Percentiles rank a stretch among this genome's conserved stretches.
Conservation (phyloP, 1,139 yeast genomes). For the Yamadazyma mexicana region DNA sequence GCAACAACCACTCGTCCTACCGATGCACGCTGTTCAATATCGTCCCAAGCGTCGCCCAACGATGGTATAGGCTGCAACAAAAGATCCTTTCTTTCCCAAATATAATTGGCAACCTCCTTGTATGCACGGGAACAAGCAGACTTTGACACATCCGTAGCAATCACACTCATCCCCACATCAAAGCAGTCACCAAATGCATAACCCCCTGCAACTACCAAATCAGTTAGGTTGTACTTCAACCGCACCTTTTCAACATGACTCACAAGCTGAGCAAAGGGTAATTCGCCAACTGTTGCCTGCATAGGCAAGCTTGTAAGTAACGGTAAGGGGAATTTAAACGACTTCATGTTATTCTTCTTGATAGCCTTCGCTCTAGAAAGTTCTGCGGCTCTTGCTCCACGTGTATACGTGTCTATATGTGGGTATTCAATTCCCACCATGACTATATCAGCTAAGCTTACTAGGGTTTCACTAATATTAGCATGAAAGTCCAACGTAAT, state of each 20-base stretch:
- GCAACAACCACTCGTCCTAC: slow-evolving; percentile 10
- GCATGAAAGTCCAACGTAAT: slow-evolving; percentile 12
- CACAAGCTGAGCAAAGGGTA: slow-evolving; percentile 5
- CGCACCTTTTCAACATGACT: slow-evolving; percentile 4
- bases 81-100: slow-evolving; percentile 8
- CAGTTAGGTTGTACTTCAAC: slow-evolving; percentile 3
- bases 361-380: slow-evolving; percentile 2
- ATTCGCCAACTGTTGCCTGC: slow-evolving; percentile 8
- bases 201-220: slow-evolving; percentile 9
- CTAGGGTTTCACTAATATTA: slow-evolving; percentile 8
- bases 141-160: slow-evolving; percentile 6
- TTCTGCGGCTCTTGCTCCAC: slow-evolving; percentile 5
- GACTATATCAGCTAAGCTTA: slow-evolving; percentile 6
- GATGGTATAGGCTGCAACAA: slow-evolving; percentile 6
- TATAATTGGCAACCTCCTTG: slow-evolving; percentile 6
- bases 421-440: slow-evolving; percentile 10
- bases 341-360: background rate
- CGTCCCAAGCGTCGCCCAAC: slow-evolving; percentile 5
- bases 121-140: slow-evolving; percentile 8
- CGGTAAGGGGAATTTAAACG: too few relatives aligned
- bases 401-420: slow-evolving; percentile 9
- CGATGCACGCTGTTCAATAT: slow-evolving; percentile 3
- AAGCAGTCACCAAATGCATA: slow-evolving; percentile 12
- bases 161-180: slow-evolving; percentile 10
- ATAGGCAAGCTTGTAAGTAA: slow-evolving; percentile 7